Base-by-base conservation (phyloP, 768 basidiomycete genomes). In the Hericium erinaceus region DNA sequence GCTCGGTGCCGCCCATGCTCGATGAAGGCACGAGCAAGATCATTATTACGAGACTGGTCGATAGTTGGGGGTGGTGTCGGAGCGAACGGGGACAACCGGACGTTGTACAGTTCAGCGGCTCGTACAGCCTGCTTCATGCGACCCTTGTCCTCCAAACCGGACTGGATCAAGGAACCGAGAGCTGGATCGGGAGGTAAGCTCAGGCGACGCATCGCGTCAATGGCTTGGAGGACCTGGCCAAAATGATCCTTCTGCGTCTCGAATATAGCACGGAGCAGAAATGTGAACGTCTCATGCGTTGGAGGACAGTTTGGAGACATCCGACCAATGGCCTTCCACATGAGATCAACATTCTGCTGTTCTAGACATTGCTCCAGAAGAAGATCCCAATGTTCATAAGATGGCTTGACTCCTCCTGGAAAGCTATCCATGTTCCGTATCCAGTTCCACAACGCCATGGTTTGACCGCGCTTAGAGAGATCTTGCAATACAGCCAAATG, bases 301-400 rank as follows among this genome's bases (percentile, higher is more conserved):
- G 81, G 78, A 48, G 66, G 67, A 53, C 73, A 69, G 44, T 77
- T 75, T 33, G 73, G 65, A 41, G 65, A 69, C 74, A 75, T 75
- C 58, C 50, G 5, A 4, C 37, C 26, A 2, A 46, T 33, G 10
- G 54, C 57, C 37, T 16, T 53, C 20, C 57, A 63, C 62, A 63
- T 63, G 18, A 33, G 40, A 26, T 52, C 52, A 28, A 61, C 22
- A 9, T 46, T 49, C 39, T 44, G 44, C 22, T 58, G 48, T 13
- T 13, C 64, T 62, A 41, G 61, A 57, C 75, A 77, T 16, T 66
- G 68, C 39, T 77, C 71, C 39, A 87, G 69, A 60, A 84, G 75
- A 10, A 75, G 58, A 60, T 85, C 79, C 72, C 82, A 82, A 57
- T 83, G 82, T 20, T 77, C 71, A 39, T 77, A 68, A 22, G 77